phyloP scores from a whole-genome alignment of 1,284 basidiomycete genomes.

The Wolfiporia cocos region DNA sequence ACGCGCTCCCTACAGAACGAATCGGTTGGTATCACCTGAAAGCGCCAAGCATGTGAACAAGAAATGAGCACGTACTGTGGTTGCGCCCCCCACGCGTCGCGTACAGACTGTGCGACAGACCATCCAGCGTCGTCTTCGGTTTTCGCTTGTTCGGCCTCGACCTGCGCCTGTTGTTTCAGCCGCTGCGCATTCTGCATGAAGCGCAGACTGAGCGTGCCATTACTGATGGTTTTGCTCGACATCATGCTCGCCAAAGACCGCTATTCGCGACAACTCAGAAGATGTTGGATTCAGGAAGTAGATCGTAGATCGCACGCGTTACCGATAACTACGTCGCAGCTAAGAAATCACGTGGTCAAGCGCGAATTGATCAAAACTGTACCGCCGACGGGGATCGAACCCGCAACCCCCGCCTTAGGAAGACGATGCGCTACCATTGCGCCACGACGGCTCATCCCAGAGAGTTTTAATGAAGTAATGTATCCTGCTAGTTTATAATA shows the following conservation, averaged over 20 bases:
- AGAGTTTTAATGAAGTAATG: no score
- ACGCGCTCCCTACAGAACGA: conserved; percentile 26
- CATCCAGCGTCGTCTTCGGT: conserved; percentile 67
- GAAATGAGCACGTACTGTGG: conserved; percentile 25
- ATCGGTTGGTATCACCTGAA: neutral
- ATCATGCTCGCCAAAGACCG: conserved; percentile 26
- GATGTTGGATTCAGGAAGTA: no score
- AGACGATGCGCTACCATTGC: no score
- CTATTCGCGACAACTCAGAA: no score
- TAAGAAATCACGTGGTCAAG: no score
- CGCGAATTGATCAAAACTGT: no score
- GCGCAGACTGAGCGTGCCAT: conserved; percentile 58
- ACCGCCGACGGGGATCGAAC: conserved; percentile 21
- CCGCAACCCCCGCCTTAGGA: conserved; percentile 16
- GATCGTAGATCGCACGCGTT: no score
- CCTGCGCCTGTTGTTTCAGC: conserved; percentile 43
- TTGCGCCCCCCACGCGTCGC: conserved; percentile 49
- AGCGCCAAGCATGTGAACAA: neutral
- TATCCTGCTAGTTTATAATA: no score
- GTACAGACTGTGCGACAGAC: conserved; percentile 53
- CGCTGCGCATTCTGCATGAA: conserved; percentile 75
- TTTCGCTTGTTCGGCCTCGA: conserved; percentile 46
- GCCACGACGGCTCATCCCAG: no score
- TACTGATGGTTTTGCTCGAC: conserved; percentile 56
- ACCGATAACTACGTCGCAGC: no score